phyloP scores from a whole-genome alignment of 1,139 yeast species.

The Kodamaea derodonti region DNA sequence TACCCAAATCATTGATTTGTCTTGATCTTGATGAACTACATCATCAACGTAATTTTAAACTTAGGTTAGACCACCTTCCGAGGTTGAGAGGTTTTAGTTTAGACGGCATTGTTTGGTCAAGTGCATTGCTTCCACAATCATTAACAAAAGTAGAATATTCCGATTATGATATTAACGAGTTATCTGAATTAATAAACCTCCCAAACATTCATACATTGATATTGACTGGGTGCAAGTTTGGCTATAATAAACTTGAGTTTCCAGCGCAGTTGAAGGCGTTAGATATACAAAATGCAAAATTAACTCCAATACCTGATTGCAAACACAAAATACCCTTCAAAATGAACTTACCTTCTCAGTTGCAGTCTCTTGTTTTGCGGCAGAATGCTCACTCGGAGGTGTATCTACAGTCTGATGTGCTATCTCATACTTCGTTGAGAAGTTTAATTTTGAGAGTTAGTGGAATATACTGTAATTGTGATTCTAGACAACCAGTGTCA shows the following conservation, averaged over 20 bases:
- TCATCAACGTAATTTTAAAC: background rate
- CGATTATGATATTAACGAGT: background rate
- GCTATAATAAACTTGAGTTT: too few relatives aligned
- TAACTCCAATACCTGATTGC: too few relatives aligned
- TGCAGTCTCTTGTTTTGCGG: too few relatives aligned
- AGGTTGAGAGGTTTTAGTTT: background rate
- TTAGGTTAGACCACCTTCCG: background rate
- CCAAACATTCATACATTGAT: too few relatives aligned
- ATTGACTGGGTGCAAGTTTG: too few relatives aligned
- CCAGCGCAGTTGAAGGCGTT: too few relatives aligned
- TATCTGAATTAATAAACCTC: background rate
- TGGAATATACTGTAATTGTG: background rate
- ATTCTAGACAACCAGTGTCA: background rate
- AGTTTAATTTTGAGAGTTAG: background rate
- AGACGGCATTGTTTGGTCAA: background rate
- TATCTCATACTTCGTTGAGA: background rate
- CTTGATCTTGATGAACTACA: background rate
- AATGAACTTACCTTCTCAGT: too few relatives aligned
- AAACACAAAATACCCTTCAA: too few relatives aligned
- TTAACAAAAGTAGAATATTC: background rate
- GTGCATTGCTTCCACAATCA: background rate
- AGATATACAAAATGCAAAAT: too few relatives aligned
- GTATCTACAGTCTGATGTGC: background rate
- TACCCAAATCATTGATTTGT: background rate
- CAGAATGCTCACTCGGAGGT: background rate